Conservation (phyloP, 2,329 filamentous ascomycete species). For the Furcasterigmium sp. region DNA sequence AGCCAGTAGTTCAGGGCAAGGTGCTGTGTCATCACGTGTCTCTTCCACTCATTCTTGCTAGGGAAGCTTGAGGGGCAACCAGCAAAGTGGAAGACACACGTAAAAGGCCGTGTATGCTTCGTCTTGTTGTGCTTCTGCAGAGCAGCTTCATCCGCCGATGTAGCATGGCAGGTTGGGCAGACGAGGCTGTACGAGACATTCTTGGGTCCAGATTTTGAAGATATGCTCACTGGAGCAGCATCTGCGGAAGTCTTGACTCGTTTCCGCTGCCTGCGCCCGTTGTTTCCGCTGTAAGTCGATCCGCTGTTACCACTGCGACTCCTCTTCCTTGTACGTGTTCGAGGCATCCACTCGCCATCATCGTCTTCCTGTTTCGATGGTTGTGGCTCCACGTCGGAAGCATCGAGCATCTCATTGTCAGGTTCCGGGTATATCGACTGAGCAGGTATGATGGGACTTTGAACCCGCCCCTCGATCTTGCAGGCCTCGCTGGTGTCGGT, state of each 20-base stretch:
- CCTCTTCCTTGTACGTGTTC: constrained; percentile 6
- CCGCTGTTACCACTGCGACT: constrained; percentile 5
- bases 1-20: constrained; percentile 69
- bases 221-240: background rate
- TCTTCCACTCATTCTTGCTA: constrained; percentile 93
- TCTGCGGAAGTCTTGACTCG: constrained; percentile 1
- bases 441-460: background rate
- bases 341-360: constrained; percentile 8
- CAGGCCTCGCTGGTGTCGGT: background rate
- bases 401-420: constrained; percentile 11
- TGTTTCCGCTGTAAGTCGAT: background rate
- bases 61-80: constrained; percentile 69
- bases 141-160: constrained; percentile 39
- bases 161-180: constrained; percentile 30
- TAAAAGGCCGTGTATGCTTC: constrained; percentile 57
- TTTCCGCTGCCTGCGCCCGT: background rate
- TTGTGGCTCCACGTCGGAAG: constrained; percentile 9
- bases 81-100: constrained; percentile 74
- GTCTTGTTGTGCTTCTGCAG: constrained; percentile 46
- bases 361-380: background rate
- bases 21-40: constrained; percentile 78
- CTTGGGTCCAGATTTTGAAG: background rate
- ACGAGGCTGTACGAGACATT: constrained; percentile 9
- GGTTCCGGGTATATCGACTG: constrained; percentile 5
- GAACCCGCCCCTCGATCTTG: constrained; percentile 6